Evolutionary conservation across 23 red algal species (phyloP).

Genomic region (Pyropia yezoensis): DNA sequence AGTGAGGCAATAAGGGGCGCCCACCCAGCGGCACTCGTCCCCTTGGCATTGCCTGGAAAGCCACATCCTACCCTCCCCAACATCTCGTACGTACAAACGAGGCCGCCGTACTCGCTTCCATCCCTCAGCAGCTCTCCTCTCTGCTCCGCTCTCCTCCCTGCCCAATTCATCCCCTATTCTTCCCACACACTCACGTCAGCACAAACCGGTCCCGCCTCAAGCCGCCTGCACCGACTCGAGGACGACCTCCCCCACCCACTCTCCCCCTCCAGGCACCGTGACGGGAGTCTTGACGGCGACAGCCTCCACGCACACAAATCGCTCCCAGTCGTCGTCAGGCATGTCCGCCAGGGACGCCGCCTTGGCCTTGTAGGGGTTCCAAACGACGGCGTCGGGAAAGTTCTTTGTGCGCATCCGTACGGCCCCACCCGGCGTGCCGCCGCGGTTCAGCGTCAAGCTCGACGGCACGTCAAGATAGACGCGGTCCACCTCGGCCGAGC

Average conservation of each 20-base stretch:
- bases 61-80: too few relatives aligned
- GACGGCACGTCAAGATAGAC: constrained; percentile 29
- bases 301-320: constrained; percentile 77
- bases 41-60: too few relatives aligned
- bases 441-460: not conserved
- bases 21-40: too few relatives aligned
- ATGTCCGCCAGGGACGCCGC: constrained; percentile 52
- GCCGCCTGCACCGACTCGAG: not conserved
- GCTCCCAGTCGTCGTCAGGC: constrained; percentile 62
- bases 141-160: too few relatives aligned
- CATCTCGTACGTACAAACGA: too few relatives aligned
- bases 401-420: constrained; percentile 11
- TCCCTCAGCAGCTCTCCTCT: too few relatives aligned
- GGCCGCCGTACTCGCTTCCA: too few relatives aligned
- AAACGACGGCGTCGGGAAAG: constrained; percentile 74
- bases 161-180: too few relatives aligned
- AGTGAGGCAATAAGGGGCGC: too few relatives aligned
- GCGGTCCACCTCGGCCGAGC: constrained; percentile 65
- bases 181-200: too few relatives aligned
- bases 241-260: constrained; percentile 5
- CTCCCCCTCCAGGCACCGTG: not conserved
- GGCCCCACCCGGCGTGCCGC: not conserved
- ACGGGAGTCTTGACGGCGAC: constrained; percentile 42
- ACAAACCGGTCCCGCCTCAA: too few relatives aligned
- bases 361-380: constrained; percentile 85